Conservation (phyloP, 2,329 filamentous ascomycete genomes). For the Tolypocladium ophioglossoides region DNA sequence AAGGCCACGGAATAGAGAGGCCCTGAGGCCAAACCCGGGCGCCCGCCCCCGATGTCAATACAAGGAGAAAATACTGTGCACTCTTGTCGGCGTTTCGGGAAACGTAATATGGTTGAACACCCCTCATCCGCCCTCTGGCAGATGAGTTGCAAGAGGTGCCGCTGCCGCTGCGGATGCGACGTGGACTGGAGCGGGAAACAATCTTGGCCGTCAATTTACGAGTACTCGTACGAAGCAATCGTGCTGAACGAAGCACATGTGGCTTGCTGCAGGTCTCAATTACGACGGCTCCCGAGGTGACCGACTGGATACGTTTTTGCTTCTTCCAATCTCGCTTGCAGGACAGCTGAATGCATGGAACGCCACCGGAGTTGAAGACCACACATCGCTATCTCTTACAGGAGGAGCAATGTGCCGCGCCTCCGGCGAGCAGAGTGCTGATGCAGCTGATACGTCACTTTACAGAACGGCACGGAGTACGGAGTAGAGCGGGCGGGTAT, state of each 20-base stretch:
- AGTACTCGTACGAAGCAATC: too few relatives aligned
- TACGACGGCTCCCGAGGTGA: too few relatives aligned
- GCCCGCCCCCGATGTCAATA: neutral
- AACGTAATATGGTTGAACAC: neutral
- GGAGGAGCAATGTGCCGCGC: neutral
- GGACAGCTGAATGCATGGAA: neutral
- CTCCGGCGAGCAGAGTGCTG: neutral
- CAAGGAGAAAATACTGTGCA: neutral
- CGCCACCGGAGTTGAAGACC: neutral
- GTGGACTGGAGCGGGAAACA: neutral
- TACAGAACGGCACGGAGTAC: neutral
- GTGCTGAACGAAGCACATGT: neutral
- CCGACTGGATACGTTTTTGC: too few relatives aligned
- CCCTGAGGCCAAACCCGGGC: neutral
- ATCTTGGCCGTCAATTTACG: neutral
- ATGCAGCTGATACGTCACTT: neutral
- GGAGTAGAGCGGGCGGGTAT: neutral
- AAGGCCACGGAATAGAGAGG: neutral
- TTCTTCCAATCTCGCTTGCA: neutral
- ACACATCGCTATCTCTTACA: neutral
- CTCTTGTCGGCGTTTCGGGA: neutral
- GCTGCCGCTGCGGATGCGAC: neutral
- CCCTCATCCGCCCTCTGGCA: neutral
- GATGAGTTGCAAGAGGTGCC: too few relatives aligned
- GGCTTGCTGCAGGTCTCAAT: neutral